Evolutionary conservation across 768 basidiomycete species (phyloP).

Genomic region (Rhizopogon salebrosus): DNA sequence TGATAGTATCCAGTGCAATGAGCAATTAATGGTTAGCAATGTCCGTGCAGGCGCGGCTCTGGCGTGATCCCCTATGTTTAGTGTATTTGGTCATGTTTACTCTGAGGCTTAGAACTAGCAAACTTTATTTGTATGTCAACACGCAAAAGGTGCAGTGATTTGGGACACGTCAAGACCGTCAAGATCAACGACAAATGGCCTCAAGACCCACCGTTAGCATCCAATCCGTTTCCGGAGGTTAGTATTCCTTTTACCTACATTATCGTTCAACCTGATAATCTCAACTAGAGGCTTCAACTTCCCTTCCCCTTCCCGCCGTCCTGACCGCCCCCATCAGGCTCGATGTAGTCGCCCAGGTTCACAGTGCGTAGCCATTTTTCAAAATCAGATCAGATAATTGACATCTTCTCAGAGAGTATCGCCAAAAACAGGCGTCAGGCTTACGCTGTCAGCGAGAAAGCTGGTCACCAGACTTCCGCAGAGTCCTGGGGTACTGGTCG

Average conservation of each 20-base stretch:
- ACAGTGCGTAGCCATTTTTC: constrained; percentile 72
- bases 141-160: background rate
- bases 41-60: too few relatives aligned
- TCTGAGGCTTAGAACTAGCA: constrained; percentile 23
- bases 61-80: too few relatives aligned
- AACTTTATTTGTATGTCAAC: constrained; percentile 19
- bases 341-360: constrained; percentile 97
- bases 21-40: too few relatives aligned
- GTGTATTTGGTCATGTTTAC: constrained; percentile 14
- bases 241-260: constrained; percentile 11
- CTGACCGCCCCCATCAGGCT: constrained; percentile 97
- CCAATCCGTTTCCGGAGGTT: constrained; percentile 71
- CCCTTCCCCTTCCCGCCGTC: constrained; percentile 91
- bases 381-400: constrained; percentile 10
- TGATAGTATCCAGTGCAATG: too few relatives aligned
- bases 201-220: constrained; percentile 90
- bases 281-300: constrained; percentile 70
- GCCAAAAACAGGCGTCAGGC: constrained; percentile 98
- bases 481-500: constrained; percentile 99
- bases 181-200: constrained; percentile 63
- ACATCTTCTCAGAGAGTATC: constrained; percentile 69
- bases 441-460: constrained; percentile 95
- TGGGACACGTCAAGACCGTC: constrained; percentile 34
- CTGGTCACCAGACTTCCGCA: constrained; percentile 97
- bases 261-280: background rate